Conservation (phyloP, 352 stramenopile species). For the Phytophthora citrophthora region DNA sequence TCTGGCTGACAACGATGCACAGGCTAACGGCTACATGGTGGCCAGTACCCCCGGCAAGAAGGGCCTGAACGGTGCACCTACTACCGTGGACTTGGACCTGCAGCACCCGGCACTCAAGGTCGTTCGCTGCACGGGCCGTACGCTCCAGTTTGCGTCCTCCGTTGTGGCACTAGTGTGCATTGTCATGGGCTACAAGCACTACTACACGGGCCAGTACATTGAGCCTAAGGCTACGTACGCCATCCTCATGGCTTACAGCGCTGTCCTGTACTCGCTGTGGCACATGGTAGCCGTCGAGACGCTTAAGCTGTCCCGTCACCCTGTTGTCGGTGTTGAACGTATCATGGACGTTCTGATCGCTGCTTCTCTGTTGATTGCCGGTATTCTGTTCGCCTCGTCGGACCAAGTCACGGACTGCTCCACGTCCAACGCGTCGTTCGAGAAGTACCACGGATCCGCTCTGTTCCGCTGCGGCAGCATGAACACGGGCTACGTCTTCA, state of each 20-base stretch:
- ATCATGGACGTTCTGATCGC: slow-evolving; percentile 43
- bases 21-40: slow-evolving; percentile 33
- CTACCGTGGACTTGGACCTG: slow-evolving; percentile 25
- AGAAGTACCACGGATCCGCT: slow-evolving; percentile 32
- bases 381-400: slow-evolving; percentile 43
- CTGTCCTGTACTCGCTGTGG: slow-evolving; percentile 51
- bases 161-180: slow-evolving; percentile 39
- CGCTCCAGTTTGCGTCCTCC: slow-evolving; percentile 43
- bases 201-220: slow-evolving; percentile 56
- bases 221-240: slow-evolving; percentile 47
- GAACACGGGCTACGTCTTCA: slow-evolving; percentile 47
- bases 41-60: slow-evolving; percentile 37
- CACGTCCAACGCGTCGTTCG: slow-evolving; percentile 37
- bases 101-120: slow-evolving; percentile 40
- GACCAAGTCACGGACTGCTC: slow-evolving; percentile 43
- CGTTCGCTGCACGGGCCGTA: slow-evolving; percentile 35
- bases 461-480: slow-evolving; percentile 55
- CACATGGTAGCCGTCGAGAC: slow-evolving; percentile 48
- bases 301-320: slow-evolving; percentile 46
- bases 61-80: slow-evolving; percentile 9
- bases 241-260: slow-evolving; percentile 52
- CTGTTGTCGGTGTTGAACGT: slow-evolving; percentile 36
- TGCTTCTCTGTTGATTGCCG: slow-evolving; percentile 36
- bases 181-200: slow-evolving; percentile 47
- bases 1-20: slow-evolving; percentile 33